Base-by-base conservation (phyloP, 2,329 filamentous ascomycete genomes). In the Nectriaceae sp. region DNA sequence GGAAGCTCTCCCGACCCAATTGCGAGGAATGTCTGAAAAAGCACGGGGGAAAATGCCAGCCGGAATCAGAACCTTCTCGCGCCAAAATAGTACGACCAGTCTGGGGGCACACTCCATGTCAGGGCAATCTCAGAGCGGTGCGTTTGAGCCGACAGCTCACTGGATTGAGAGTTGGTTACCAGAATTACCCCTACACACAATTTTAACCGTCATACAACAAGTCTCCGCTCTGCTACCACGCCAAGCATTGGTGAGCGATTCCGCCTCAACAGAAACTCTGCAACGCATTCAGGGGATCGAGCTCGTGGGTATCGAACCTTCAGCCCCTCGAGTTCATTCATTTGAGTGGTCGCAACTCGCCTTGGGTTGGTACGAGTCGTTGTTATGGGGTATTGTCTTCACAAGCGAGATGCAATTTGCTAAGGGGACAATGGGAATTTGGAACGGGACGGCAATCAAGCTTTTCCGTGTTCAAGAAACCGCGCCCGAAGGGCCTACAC, bases 81-180 rank as follows among this genome's bases (percentile, higher is more conserved):
- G 93, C 16, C 91, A 96, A 64, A 96, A 94, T 64, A 95, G 91
- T 68, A 89, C 86, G 21, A 89, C 89, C 1, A 96, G 90, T 62
- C 76, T 97, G 29, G 82, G 78, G 49, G 84, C 84, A 59, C 77
- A 86, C 61, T 81, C 85, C 11, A 75, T 79, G 35, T 71, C 82
- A 20, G 77, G 79, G 16, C 75, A 80, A 47, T 78, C 81, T 2
- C 71, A 78, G 11, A 75, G 73, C 29, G 80, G 80, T 39, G 78
- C 73, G 18, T 97, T 97, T 64, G 85, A 87, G 55, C 90, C 93
- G 3, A 89, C 90, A 4, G 74, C 87, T 5, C 76, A 84, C 47
- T 97, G 94, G 92, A 89, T 97, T 56, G 91, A 97, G 59, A 88
- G 83, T 46, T 97, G 93, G 93, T 82, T 97, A n/a, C 88, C 90